Percentiles rank a stretch among this genome's conserved stretches.
Evolutionary conservation across 495 filamentous ascomycete genomes (phyloP).

Genomic region (Usnea hakonensis): DNA sequence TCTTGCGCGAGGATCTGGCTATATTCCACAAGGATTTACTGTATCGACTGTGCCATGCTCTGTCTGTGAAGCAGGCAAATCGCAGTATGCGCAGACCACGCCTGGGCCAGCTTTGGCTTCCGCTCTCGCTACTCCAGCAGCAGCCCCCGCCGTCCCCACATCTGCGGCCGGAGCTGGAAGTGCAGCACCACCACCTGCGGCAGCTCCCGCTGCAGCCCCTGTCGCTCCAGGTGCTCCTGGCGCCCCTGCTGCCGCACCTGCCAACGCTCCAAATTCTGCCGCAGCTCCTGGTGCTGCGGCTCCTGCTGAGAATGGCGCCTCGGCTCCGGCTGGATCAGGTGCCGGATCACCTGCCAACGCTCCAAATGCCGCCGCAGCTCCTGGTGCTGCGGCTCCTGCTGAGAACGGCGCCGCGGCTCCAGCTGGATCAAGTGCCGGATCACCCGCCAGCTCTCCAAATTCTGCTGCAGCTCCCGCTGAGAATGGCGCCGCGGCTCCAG

Average conservation of each 20-base stretch:
- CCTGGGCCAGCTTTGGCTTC: conserved; percentile 14
- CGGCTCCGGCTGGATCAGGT: conserved; percentile 9
- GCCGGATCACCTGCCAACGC: background rate
- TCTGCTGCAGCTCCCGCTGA: conserved; percentile 5
- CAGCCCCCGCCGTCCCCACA: conserved; percentile 8
- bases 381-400: conserved; percentile 4
- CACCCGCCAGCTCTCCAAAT: conserved; percentile 5
- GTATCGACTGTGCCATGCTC: conserved; percentile 23
- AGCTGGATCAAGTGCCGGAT: conserved; percentile 9
- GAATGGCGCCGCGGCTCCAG: conserved; percentile 5
- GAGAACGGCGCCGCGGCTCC: background rate
- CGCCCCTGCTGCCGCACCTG: background rate
- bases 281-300: conserved; percentile 3
- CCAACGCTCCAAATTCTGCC: background rate
- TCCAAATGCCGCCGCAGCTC: background rate
- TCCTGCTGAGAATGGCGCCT: background rate
- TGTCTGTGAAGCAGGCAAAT: background rate
- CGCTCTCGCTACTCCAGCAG: conserved; percentile 12
- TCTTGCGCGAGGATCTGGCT: conserved; percentile 12
- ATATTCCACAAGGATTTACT: conserved; percentile 23
- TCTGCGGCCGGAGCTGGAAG: background rate
- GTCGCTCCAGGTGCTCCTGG: conserved; percentile 6
- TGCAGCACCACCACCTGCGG: background rate
- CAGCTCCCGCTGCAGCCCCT: conserved; percentile 8
- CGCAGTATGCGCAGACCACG: conserved; percentile 15